A percentile compares a stretch with the other conserved stretches of the same genome.
These are phyloP conservation scores for Mortierella sp. DNA, from an alignment of 371 early-diverging fungal species.

Conservation along the genomic window DNA sequence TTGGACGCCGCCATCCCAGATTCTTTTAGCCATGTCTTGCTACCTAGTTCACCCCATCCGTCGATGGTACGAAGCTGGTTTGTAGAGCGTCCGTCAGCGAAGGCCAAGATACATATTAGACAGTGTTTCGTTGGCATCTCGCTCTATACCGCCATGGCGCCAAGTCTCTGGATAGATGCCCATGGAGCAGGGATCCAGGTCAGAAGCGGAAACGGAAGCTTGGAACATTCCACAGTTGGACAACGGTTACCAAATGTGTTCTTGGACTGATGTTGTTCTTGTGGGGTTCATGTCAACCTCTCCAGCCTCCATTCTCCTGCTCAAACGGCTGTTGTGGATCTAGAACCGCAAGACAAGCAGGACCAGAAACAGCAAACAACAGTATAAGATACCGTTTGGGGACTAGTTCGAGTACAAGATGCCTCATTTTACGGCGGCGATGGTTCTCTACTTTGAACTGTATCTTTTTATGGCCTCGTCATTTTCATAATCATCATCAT, in stretches of 20 bases:
- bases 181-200: conserved; percentile 39
- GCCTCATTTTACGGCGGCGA: conserved; percentile 82
- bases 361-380: neutral
- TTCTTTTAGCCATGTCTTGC: conserved; percentile 60
- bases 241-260: conserved; percentile 2
- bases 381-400: conserved; percentile 73
- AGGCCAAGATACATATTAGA: conserved; percentile 73
- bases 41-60: conserved; percentile 65
- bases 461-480: conserved; percentile 44
- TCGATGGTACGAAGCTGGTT: conserved; percentile 73
- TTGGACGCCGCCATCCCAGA: conserved; percentile 30
- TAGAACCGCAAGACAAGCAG: neutral
- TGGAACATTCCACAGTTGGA: no score
- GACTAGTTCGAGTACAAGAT: conserved; percentile 77
- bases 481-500: conserved; percentile 52
- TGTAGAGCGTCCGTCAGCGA: conserved; percentile 65
- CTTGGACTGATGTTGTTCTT: conserved; percentile 36
- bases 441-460: conserved; percentile 71
- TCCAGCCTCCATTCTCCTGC: conserved; percentile 61
- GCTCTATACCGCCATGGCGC: conserved; percentile 72
- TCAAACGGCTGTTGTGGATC: neutral
- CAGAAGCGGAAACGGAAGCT: neutral
- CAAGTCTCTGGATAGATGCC: conserved; percentile 63
- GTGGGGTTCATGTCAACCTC: conserved; percentile 71
- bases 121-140: conserved; percentile 77